Conservation (phyloP, 495 filamentous ascomycete genomes). For the Articulospora tetracladia region DNA sequence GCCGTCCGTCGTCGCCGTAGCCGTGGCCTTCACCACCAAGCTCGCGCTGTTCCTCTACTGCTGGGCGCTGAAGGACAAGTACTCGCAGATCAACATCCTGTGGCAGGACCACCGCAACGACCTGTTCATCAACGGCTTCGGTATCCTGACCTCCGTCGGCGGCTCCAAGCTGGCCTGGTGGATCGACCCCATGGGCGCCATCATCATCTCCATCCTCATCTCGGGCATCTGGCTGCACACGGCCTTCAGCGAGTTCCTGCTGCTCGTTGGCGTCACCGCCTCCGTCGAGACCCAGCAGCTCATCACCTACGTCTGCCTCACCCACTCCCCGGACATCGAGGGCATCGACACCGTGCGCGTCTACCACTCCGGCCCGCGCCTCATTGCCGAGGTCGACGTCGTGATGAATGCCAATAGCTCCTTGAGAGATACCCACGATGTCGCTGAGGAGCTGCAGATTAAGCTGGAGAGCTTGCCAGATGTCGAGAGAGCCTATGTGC, state of each 20-base stretch:
- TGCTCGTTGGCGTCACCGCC: conserved; percentile 85
- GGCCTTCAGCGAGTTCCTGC: conserved; percentile 83
- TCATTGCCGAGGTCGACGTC: conserved; percentile 87
- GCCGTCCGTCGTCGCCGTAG: conserved; percentile 84
- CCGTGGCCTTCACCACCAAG: conserved; percentile 80
- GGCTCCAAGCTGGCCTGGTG: conserved; percentile 89
- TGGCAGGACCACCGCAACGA: conserved; percentile 93
- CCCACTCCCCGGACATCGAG: conserved; percentile 74
- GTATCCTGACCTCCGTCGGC: conserved; percentile 82
- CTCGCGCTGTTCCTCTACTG: conserved; percentile 84
- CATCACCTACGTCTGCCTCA: conserved; percentile 96
- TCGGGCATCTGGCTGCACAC: conserved; percentile 76
- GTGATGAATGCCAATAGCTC: conserved; percentile 71
- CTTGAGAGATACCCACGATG: conserved; percentile 81
- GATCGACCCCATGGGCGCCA: conserved; percentile 91
- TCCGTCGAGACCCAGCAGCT: conserved; percentile 83
- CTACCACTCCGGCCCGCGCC: conserved; percentile 84
- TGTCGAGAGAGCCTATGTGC: conserved; percentile 92
- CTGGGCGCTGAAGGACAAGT: conserved; percentile 82
- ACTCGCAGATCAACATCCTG: conserved; percentile 86
- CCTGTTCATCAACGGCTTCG: conserved; percentile 85
- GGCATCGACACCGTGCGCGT: conserved; percentile 93
- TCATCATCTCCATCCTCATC: conserved; percentile 75
- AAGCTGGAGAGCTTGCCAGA: conserved; percentile 92
- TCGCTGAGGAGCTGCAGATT: conserved; percentile 90